Percentiles rank a stretch among this genome's conserved stretches.
Conservation (phyloP, 441 rosid genomes). For the Sinapis alba region DNA sequence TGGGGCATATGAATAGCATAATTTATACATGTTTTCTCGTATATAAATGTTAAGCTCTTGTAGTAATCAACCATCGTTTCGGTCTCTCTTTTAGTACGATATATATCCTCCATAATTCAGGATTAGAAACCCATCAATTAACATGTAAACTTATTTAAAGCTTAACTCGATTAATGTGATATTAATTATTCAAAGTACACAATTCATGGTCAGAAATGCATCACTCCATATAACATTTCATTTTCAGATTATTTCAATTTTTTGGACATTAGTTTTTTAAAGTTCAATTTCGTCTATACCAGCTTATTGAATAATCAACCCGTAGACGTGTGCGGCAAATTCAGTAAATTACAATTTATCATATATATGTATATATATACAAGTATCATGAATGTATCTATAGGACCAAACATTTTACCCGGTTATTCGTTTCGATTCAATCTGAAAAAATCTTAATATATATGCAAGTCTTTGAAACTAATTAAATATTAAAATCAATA, state of each 20-base stretch:
- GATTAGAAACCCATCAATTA: slow-evolving; percentile 8
- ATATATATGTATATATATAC: background rate
- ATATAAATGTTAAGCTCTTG: slow-evolving; percentile 10
- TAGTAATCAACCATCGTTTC: slow-evolving; percentile 20
- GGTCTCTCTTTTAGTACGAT: slow-evolving; percentile 18
- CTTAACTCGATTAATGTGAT: background rate
- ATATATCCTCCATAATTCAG: slow-evolving; percentile 17
- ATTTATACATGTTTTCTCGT: slow-evolving; percentile 20
- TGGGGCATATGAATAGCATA: slow-evolving; percentile 31
- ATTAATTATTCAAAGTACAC: slow-evolving; percentile 1
- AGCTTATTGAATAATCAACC: slow-evolving; percentile 24
- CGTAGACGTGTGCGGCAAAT: slow-evolving; percentile 31
- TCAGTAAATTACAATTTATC: slow-evolving; percentile 3
- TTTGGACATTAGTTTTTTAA: background rate
- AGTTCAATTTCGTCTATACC: slow-evolving; percentile 12
- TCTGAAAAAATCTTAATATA: no score
- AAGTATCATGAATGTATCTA: background rate
- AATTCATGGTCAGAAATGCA: slow-evolving; percentile 1
- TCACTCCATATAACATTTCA: background rate
- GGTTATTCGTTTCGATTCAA: no score
- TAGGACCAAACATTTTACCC: no score
- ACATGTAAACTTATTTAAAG: background rate
- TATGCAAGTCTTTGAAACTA: no score
- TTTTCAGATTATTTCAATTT: background rate
- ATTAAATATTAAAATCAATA: no score